A percentile compares a stretch with the other conserved stretches of the same genome.
Conservation (phyloP, 2,329 filamentous ascomycete species). For the Beauveria sp. region DNA sequence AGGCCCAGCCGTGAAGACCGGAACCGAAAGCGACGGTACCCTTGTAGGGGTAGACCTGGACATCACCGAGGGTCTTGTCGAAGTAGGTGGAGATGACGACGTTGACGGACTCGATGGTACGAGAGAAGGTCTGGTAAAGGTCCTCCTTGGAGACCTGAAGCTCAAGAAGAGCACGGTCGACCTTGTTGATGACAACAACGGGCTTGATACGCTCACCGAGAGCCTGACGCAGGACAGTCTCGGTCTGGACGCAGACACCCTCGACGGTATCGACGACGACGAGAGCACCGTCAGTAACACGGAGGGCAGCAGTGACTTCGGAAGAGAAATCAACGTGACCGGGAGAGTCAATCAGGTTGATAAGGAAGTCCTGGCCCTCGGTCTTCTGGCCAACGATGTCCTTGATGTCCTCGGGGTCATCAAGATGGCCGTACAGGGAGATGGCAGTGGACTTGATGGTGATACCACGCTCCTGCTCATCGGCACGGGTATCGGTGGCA, state of each 20-base stretch:
- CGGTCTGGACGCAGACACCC: conserved; percentile 99
- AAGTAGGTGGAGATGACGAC: conserved; percentile 99
- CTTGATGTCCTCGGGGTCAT: conserved; percentile 80
- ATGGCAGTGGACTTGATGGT: conserved; percentile 99
- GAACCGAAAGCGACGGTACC: conserved; percentile 98
- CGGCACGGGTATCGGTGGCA: conserved; percentile 92
- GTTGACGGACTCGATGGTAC: conserved; percentile 99
- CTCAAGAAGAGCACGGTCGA: conserved; percentile 98
- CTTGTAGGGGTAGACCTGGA: conserved; percentile 96
- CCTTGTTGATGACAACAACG: conserved; percentile 99
- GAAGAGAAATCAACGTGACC: conserved; percentile 99
- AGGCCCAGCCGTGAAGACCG: conserved; percentile 99
- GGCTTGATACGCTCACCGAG: conserved; percentile 99
- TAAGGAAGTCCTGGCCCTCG: conserved; percentile 93
- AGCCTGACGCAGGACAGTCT: conserved; percentile 98
- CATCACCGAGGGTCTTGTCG: conserved; percentile 93
- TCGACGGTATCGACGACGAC: conserved; percentile 99
- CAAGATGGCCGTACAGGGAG: conserved; percentile 85
- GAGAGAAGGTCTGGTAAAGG: conserved; percentile 98
- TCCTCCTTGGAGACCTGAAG: conserved; percentile 98
- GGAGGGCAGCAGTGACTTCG: conserved; percentile 97
- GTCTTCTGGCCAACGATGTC: conserved; percentile 85
- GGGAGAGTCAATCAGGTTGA: conserved; percentile 99
- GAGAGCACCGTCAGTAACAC: conserved; percentile 98
- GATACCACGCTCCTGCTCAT: conserved; percentile 99